These are phyloP conservation scores for Tripterygium wilfordii DNA, from an alignment of 177 flowering plant species.

Conservation along the genomic window DNA sequence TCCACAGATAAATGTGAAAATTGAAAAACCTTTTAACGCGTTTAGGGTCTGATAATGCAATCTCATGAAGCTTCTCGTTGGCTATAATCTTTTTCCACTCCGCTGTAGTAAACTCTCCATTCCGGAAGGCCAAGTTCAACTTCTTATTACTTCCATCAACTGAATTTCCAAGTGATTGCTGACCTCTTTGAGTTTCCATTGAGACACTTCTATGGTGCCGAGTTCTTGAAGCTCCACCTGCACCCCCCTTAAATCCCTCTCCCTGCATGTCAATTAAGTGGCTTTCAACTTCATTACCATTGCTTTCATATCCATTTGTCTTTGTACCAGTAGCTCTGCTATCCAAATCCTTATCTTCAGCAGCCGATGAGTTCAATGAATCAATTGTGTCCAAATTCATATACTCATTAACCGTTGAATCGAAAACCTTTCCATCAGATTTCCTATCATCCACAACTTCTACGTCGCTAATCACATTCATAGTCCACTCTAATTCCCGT, in stretches of 20 bases:
- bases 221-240: conserved; percentile 49
- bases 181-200: conserved; percentile 48
- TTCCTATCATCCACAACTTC: conserved; percentile 57
- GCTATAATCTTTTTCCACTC: conserved; percentile 92
- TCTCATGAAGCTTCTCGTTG: conserved; percentile 85
- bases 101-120: conserved; percentile 77
- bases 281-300: conserved; percentile 85
- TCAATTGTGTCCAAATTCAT: conserved; percentile 78
- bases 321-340: conserved; percentile 72
- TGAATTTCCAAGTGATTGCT: conserved; percentile 44
- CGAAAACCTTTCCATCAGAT: conserved; percentile 63
- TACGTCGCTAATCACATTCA: conserved; percentile 19
- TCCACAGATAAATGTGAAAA: background rate
- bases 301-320: conserved; percentile 66
- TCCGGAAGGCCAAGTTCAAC: conserved; percentile 65
- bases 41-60: conserved; percentile 81
- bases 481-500: conserved; percentile 44
- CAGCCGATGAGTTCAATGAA: conserved; percentile 50
- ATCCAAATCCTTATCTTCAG: conserved; percentile 67
- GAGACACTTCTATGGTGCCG: conserved; percentile 80
- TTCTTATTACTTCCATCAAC: conserved; percentile 38
- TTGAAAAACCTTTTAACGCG: conserved; percentile 71
- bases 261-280: conserved; percentile 37
- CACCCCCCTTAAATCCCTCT: conserved; percentile 59
- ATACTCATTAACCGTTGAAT: conserved; percentile 62